Base-by-base conservation (phyloP, 2,329 filamentous ascomycete genomes). In the Zalaria obscura region DNA sequence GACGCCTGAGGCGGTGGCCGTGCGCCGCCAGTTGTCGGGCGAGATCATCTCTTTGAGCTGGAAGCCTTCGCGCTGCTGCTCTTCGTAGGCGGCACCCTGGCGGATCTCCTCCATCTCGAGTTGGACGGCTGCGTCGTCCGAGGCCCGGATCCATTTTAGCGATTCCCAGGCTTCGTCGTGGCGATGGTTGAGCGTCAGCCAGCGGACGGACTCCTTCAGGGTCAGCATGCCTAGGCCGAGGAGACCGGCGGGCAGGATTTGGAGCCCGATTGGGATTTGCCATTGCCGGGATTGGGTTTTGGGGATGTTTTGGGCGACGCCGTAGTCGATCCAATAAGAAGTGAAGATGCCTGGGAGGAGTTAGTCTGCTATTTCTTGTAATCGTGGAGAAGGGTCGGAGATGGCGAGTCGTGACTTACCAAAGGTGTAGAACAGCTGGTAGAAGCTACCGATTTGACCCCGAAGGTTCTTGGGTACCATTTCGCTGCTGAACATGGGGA, bases 281-380 rank as follows among this genome's bases (percentile, higher is more conserved):
- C 71, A 76, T 54, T 75, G 70, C 7, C 42, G 42, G 6, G 51
- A 41, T 2, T 54, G 54, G 0, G 65, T 47, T 34, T 58, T 50
- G n/a, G 49, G 43, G 36, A 65, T 55, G 41, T 56, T 49, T 29
- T 54, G 53, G 2, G 55, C 49, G 4, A 67, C 64, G 10, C 59
- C 68, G 41, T 72, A 73, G 52, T 73, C 68, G 35, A 73, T 59
- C 67, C 69, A 73, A 52, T 73, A 74, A 3, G 66, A 68, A 0
- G 62, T 56, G 36, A 72, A 66, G 40, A 73, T 72, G 1, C 56
- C 41, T 44, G 31, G 8, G 7, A 10, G 25, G 10, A 5, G 25
- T 35, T 25, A 38, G 31, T 44, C 27, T 40, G 44, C 32, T 9
- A 28, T 27, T 11, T 18, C 18, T 18, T 18, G 18, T 18, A 18